These are phyloP conservation scores for Tarenaya hassleriana DNA, from an alignment of 345 rosid genomes.

Conservation along the genomic window DNA sequence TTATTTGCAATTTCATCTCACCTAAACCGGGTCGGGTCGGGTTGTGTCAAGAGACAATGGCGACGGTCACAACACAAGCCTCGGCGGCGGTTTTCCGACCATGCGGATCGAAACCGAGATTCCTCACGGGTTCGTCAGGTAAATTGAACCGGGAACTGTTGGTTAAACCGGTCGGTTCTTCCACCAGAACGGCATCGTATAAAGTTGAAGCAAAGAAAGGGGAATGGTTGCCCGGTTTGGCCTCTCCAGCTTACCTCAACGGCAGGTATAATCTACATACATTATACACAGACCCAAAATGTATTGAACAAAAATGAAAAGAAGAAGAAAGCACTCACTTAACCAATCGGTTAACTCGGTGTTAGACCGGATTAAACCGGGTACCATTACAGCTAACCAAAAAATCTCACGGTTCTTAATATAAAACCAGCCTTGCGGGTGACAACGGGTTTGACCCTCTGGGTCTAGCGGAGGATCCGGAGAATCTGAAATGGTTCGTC, in stretches of 20 bases:
- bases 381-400: neutral
- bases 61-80: slow-evolving; percentile 65
- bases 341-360: neutral
- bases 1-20: neutral
- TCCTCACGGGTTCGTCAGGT: slow-evolving; percentile 45
- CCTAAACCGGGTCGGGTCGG: neutral
- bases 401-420: neutral
- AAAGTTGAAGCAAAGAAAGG: slow-evolving; percentile 73
- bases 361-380: neutral
- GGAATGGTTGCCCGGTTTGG: slow-evolving; percentile 70
- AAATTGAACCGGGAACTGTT: slow-evolving; percentile 37
- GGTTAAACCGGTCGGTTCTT: slow-evolving; percentile 31
- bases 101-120: slow-evolving; percentile 35
- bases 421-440: slow-evolving; percentile 19
- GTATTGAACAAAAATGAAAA: neutral
- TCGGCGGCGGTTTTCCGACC: slow-evolving; percentile 62
- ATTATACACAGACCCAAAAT: neutral
- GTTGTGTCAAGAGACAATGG: slow-evolving; percentile 29
- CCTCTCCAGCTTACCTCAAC: slow-evolving; percentile 56
- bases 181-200: slow-evolving; percentile 22
- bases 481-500: slow-evolving; percentile 82
- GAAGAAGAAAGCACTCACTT: neutral
- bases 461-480: slow-evolving; percentile 89
- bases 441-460: slow-evolving; percentile 96
- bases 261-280: slow-evolving; percentile 43